Conservation (phyloP, 352 stramenopile genomes). For the Globisporangium heterothallicum region DNA sequence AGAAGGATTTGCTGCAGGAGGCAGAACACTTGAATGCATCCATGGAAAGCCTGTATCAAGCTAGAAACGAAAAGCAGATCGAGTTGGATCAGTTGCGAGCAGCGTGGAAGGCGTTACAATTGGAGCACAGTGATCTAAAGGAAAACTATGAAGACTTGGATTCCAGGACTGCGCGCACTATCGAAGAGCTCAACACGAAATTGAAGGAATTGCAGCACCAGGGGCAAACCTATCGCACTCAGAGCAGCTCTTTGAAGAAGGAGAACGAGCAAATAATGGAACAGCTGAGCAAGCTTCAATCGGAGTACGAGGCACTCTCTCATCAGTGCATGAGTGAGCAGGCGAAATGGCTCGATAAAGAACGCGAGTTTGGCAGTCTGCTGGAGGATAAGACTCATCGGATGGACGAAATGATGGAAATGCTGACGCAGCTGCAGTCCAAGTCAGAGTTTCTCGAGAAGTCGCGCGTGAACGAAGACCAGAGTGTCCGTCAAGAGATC, state of each 20-base stretch:
- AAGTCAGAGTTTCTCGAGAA: conserved; percentile 50
- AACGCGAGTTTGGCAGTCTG: conserved; percentile 20
- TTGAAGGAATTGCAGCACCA: conserved; percentile 25
- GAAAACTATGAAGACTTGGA: conserved; percentile 47
- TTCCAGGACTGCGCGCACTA: conserved; percentile 25
- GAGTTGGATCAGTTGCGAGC: conserved; percentile 54
- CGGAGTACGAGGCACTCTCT: conserved; percentile 22
- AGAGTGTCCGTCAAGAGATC: conserved; percentile 31
- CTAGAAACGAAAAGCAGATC: conserved; percentile 44
- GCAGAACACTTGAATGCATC: conserved; percentile 52
- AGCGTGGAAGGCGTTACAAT: conserved; percentile 40
- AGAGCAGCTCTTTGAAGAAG: conserved; percentile 13
- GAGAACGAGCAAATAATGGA: conserved; percentile 17
- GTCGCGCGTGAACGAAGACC: conserved; percentile 29
- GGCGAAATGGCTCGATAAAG: conserved; percentile 22
- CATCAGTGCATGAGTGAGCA: conserved; percentile 23
- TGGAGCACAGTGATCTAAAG: conserved; percentile 49
- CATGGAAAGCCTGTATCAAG: conserved; percentile 47
- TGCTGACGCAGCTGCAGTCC: conserved; percentile 50
- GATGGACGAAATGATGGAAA: conserved; percentile 60
- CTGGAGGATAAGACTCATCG: conserved; percentile 46
- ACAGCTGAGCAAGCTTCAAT: conserved; percentile 13
- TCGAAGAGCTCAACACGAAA: conserved; percentile 28
- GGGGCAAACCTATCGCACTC: conserved; percentile 14
- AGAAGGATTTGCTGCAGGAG: conserved; percentile 61